Percentiles rank a stretch among this genome's conserved stretches.
phyloP scores from a whole-genome alignment of 768 basidiomycete genomes.

The Phlebiopsis gigantea region DNA sequence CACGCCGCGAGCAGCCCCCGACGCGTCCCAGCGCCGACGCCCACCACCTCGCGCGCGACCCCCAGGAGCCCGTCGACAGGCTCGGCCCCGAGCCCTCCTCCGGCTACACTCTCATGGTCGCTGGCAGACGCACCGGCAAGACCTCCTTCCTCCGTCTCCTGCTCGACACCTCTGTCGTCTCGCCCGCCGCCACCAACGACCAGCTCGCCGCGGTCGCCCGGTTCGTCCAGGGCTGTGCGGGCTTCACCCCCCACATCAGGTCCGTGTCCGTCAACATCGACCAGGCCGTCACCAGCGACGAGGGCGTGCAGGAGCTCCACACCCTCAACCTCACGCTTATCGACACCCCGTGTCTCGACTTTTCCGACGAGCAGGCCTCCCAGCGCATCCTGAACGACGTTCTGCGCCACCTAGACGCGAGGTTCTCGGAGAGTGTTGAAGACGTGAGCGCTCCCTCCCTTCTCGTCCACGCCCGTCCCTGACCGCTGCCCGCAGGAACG shows the following conservation, averaged over 20 bases:
- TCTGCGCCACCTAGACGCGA: slow-evolving; percentile 63
- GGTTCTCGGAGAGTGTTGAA: slow-evolving; percentile 69
- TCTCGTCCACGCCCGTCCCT: background rate
- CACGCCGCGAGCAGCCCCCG: slow-evolving; percentile 37
- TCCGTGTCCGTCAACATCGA: slow-evolving; percentile 69
- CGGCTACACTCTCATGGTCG: slow-evolving; percentile 71
- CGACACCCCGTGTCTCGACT: slow-evolving; percentile 81
- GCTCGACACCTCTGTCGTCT: slow-evolving; percentile 72
- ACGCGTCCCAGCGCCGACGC: slow-evolving; percentile 18
- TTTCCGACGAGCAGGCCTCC: slow-evolving; percentile 55
- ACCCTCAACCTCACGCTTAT: slow-evolving; percentile 70
- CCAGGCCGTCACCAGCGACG: slow-evolving; percentile 41
- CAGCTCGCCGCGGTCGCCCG: slow-evolving; percentile 78
- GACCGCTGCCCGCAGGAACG: slow-evolving; percentile 48
- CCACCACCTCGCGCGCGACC: slow-evolving; percentile 23
- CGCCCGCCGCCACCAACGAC: slow-evolving; percentile 57
- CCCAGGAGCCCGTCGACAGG: slow-evolving; percentile 18
- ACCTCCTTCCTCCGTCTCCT: slow-evolving; percentile 83
- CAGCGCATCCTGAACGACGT: slow-evolving; percentile 66
- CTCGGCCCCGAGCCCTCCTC: slow-evolving; percentile 31
- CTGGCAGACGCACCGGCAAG: slow-evolving; percentile 80
- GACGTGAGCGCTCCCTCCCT: slow-evolving; percentile 51
- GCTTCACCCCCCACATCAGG: slow-evolving; percentile 69
- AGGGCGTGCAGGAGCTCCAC: slow-evolving; percentile 34
- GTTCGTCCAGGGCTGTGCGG: slow-evolving; percentile 71